Percentiles rank a stretch among this genome's conserved stretches.
Conservation (phyloP, 2,329 filamentous ascomycete genomes). For the Aspergillus pseudoterreus region DNA sequence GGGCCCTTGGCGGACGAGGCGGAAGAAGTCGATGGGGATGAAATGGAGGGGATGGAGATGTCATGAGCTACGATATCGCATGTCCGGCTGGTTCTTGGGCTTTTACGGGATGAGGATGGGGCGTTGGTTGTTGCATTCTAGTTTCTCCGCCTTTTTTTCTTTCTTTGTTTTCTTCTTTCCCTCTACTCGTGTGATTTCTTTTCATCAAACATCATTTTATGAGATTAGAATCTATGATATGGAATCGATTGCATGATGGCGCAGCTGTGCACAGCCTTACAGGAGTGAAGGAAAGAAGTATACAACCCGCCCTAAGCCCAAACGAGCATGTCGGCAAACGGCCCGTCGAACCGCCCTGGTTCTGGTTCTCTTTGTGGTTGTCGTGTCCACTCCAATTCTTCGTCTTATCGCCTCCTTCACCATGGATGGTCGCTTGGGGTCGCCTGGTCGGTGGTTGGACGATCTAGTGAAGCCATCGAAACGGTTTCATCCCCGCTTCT, state of each 20-base stretch:
- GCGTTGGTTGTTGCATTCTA: neutral
- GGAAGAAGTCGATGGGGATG: conserved; percentile 45
- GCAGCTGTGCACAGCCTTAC: no score
- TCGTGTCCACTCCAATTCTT: neutral
- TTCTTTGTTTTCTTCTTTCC: neutral
- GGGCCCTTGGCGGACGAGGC: conserved; percentile 27
- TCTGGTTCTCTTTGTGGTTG: conserved; percentile 6
- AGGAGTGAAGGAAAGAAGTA: no score
- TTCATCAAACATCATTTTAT: neutral
- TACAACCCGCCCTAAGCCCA: neutral
- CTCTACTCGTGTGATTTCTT: neutral
- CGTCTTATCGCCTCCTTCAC: neutral
- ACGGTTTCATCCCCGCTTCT: conserved; percentile 7
- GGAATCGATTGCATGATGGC: neutral
- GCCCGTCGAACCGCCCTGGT: conserved; percentile 15
- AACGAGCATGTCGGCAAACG: conserved; percentile 11
- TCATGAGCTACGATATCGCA: conserved; percentile 21
- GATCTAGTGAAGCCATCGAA: neutral
- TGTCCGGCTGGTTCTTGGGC: conserved; percentile 8
- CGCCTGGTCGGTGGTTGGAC: neutral
- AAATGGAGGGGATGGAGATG: conserved; percentile 47
- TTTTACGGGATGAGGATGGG: neutral
- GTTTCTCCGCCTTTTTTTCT: conserved; percentile 7
- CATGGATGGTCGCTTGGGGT: no score
- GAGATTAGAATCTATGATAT: neutral